phyloP scores from a whole-genome alignment of 2,329 filamentous ascomycete genomes.

The Ambrosiella beaveri region DNA sequence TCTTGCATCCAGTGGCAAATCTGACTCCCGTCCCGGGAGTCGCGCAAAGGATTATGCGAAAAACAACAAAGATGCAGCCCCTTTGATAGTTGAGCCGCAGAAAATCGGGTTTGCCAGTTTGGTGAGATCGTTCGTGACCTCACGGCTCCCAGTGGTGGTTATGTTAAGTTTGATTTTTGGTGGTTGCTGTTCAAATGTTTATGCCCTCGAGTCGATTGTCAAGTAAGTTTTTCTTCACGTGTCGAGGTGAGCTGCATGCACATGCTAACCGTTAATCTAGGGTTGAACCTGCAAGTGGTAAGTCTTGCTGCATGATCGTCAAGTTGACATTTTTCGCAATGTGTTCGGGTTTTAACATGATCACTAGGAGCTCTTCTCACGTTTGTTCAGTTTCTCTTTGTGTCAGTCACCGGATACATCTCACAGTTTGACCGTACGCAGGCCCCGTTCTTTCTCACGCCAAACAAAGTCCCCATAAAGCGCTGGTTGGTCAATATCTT shows the following conservation, averaged over 20 bases:
- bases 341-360: conserved; percentile 13
- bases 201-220: conserved; percentile 84
- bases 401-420: conserved; percentile 59
- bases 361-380: conserved; percentile 62
- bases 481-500: conserved; percentile 81
- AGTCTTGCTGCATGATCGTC: background rate
- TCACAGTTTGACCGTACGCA: conserved; percentile 53
- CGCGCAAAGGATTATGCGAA: background rate
- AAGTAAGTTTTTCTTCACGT: conserved; percentile 42
- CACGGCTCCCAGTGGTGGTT: conserved; percentile 36
- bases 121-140: conserved; percentile 2
- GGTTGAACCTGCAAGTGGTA: conserved; percentile 71
- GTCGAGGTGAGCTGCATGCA: background rate
- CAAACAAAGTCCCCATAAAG: conserved; percentile 62
- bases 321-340: background rate
- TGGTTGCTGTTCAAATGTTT: conserved; percentile 93
- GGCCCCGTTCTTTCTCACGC: conserved; percentile 54
- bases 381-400: conserved; percentile 77
- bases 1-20: no score
- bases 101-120: background rate
- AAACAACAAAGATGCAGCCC: background rate
- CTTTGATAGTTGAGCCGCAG: background rate
- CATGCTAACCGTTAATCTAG: conserved; percentile 24
- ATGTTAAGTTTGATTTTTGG: conserved; percentile 71
- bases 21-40: no score